phyloP scores from a whole-genome alignment of 129 eudicot species.

The Mikania micrantha region DNA sequence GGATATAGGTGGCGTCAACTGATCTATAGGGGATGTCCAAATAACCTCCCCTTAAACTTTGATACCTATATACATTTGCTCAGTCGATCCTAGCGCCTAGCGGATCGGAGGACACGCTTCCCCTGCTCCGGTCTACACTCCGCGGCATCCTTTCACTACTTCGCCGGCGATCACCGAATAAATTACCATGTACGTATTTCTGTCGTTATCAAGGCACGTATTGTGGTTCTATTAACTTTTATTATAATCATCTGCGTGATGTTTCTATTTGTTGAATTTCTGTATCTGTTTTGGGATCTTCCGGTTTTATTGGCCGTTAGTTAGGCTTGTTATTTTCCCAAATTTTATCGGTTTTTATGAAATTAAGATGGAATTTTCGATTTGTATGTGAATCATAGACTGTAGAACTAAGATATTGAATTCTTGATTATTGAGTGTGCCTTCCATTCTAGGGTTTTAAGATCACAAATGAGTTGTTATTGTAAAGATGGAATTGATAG shows the following conservation, averaged over 20 bases:
- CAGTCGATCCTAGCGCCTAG: not conserved
- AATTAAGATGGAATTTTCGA: not conserved
- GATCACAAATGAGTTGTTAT: not conserved
- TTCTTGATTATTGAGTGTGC: not conserved
- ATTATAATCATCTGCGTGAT: not conserved
- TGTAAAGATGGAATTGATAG: not conserved
- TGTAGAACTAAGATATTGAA: not conserved
- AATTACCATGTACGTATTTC: constrained; percentile 13
- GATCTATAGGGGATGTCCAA: too few species aligned
- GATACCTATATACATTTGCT: not conserved
- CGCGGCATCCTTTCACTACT: not conserved
- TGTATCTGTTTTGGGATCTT: not conserved
- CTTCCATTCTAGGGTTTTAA: not conserved
- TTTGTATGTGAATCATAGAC: not conserved
- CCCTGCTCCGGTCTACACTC: not conserved
- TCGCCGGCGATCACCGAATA: constrained; percentile 20
- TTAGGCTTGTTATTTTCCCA: not conserved
- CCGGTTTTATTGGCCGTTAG: not conserved
- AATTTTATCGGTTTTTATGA: not conserved
- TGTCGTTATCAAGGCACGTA: not conserved
- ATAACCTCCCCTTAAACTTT: not conserved
- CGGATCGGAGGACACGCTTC: constrained; percentile 2
- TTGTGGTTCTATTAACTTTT: not conserved
- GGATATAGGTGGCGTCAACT: too few species aligned
- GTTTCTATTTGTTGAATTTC: not conserved